Percentiles rank a stretch among this genome's conserved stretches.
phyloP scores from a whole-genome alignment of 75 land plant species.

The Pinus albicaulis region DNA sequence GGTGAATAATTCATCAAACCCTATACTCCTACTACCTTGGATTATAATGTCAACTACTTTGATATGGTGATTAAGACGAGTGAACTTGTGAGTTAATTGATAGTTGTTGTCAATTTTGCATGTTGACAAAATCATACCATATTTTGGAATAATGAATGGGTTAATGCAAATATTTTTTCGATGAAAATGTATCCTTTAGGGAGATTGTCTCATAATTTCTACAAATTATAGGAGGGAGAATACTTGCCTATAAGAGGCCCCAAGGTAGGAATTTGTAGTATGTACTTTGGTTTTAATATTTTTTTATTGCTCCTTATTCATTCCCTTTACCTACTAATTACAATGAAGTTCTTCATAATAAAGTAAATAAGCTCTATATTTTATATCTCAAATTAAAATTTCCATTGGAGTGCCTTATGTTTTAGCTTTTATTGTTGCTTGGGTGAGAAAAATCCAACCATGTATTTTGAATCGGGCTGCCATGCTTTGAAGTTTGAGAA shows the following conservation, averaged over 20 bases:
- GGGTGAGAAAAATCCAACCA: too few relatives aligned
- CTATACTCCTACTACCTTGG: constrained; percentile 92
- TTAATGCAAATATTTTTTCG: too few relatives aligned
- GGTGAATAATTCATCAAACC: constrained; percentile 86
- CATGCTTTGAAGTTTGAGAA: too few relatives aligned
- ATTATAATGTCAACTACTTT: constrained; percentile 81
- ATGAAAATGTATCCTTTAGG: constrained; percentile 77
- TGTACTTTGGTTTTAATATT: not conserved
- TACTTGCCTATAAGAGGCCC: constrained; percentile 74
- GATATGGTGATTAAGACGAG: constrained; percentile 88
- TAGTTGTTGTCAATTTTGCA: not conserved
- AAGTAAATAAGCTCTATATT: not conserved
- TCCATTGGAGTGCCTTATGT: not conserved
- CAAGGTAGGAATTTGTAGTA: constrained; percentile 33
- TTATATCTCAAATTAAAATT: not conserved
- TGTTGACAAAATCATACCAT: too few relatives aligned
- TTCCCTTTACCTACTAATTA: not conserved
- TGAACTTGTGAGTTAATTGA: not conserved
- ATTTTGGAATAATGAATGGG: too few relatives aligned
- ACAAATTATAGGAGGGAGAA: constrained; percentile 66
- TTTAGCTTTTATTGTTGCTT: not conserved
- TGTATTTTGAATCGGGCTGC: too few relatives aligned
- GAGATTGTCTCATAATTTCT: constrained; percentile 79
- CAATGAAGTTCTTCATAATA: not conserved
- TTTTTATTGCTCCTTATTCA: not conserved